A percentile compares a stretch with the other conserved stretches of the same genome.
phyloP scores from a whole-genome alignment of 352 stramenopile genomes.

The Pythium rishiriense region DNA sequence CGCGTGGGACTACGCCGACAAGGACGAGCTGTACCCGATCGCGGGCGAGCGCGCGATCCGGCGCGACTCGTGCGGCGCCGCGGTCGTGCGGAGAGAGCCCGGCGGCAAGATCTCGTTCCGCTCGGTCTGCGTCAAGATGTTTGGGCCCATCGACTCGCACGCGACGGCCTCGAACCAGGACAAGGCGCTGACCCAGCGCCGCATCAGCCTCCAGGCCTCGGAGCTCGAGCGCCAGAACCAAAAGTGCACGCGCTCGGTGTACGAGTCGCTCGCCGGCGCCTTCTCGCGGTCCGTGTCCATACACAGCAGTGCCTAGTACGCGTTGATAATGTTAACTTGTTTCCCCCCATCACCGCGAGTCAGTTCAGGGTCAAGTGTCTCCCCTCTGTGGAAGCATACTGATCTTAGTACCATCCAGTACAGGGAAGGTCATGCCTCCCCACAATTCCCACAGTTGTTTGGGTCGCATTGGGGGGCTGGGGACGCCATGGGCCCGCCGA shows the following conservation, averaged over 20 bases:
- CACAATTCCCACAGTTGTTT: not conserved
- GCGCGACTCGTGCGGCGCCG: constrained; percentile 50
- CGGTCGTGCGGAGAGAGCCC: constrained; percentile 43
- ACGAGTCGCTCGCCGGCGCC: constrained; percentile 34
- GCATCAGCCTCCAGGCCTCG: constrained; percentile 53
- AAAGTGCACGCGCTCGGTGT: constrained; percentile 56
- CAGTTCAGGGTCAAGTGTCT: too few relatives aligned
- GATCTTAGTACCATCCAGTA: not conserved
- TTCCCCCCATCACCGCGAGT: too few relatives aligned
- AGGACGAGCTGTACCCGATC: constrained; percentile 53
- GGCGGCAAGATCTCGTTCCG: constrained; percentile 56
- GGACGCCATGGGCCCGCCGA: constrained; percentile 39
- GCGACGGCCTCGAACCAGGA: constrained; percentile 35
- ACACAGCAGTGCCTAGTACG: constrained; percentile 2
- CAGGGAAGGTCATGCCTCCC: not conserved
- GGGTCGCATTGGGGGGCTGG: not conserved
- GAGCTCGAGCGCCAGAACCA: constrained; percentile 51
- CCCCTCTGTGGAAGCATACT: not conserved
- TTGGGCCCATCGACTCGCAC: constrained; percentile 37
- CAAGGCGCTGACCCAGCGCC: constrained; percentile 33
- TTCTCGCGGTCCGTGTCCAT: constrained; percentile 17
- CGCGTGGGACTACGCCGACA: constrained; percentile 68
- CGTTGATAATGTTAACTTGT: too few relatives aligned
- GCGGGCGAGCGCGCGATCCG: constrained; percentile 33
- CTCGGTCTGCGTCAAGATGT: constrained; percentile 61